Base-by-base conservation (phyloP, 257 asterid genomes). In the Przewalskia tangutica region DNA sequence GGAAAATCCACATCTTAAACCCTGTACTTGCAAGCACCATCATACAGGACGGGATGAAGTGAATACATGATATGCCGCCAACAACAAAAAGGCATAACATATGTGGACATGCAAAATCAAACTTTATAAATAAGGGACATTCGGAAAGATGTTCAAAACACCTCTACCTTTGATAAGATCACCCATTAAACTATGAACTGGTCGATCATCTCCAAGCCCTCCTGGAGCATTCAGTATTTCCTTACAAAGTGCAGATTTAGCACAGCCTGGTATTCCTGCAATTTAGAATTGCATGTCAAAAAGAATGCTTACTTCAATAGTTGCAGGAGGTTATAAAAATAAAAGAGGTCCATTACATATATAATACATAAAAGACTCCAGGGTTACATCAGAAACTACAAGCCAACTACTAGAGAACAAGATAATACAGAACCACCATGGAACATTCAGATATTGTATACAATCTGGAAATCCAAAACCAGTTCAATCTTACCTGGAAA, bases 191-290 rank as follows among this genome's bases (percentile, higher is more conserved):
- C 93, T 90, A 73, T 84, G 90, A 84, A 94, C 88, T 65, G 97
- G 99, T 73, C 99, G 97, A 81, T 94, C 97, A 86, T 95, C 98
- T 75, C 91, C 98, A 84, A 95, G 96, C 82, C 88, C 90, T 68
- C 91, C 95, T 77, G 89, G 90, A 85, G 91, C 80, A 86, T 56
- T 86, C 86, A 92, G 51, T 84, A 95, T 90, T 85, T 92, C 97
- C 87, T 91, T 92, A 86, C 99, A 95, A 70, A 95, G 97, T 36
- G 97, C 98, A 44, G 99, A 95, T 90, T 95, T 95, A 82, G 98
- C 99, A 86, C 98, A 95, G 55, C 99, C 99, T 87, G 99, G 98
- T 88, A 95, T 92, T 84, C 99, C 99, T 94, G 86, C 55, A 81
- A 70, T 60, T 34, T 65, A 81, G 7, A 9, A n/a, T 83, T 79